Conservation (phyloP, 202 grass and related monocot genomes). For the Zizania palustris region DNA sequence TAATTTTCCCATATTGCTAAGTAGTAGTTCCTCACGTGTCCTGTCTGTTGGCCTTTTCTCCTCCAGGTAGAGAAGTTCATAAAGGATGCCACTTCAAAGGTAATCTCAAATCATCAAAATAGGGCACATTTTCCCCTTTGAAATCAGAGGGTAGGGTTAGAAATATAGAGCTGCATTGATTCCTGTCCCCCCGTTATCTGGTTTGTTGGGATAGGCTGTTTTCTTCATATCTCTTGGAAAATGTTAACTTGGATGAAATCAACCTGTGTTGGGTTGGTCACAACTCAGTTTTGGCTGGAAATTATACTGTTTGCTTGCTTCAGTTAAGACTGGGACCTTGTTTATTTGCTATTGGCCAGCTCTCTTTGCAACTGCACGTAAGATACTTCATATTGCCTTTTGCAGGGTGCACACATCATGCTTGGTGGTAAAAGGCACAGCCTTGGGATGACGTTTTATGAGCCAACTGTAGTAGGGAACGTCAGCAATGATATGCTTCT, state of each 20-base stretch:
- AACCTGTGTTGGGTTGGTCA: not conserved
- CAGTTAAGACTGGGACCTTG: constrained; percentile 4
- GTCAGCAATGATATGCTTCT: constrained; percentile 87
- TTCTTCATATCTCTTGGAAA: constrained; percentile 10
- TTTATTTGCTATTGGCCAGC: constrained; percentile 17
- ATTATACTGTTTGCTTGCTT: not conserved
- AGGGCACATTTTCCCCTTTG: not conserved
- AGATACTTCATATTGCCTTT: constrained; percentile 40
- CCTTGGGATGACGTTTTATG: constrained; percentile 89
- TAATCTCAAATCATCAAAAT: constrained; percentile 47
- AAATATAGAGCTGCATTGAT: constrained; percentile 11
- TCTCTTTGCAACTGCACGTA: constrained; percentile 22
- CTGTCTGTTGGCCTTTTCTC: constrained; percentile 40
- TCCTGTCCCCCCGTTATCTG: not conserved
- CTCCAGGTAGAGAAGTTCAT: constrained; percentile 89
- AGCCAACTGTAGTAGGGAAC: constrained; percentile 88
- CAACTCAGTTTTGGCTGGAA: not conserved
- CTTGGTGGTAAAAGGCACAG: constrained; percentile 93
- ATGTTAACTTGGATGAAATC: not conserved
- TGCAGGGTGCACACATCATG: constrained; percentile 83
- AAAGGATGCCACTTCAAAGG: constrained; percentile 81
- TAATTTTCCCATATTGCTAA: constrained; percentile 25
- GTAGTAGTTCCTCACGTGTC: constrained; percentile 42
- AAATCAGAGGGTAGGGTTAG: constrained; percentile 7
- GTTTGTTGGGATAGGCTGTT: not conserved